Evolutionary conservation across 1,284 basidiomycete species (phyloP).

Genomic region (Leccinum insolens): DNA sequence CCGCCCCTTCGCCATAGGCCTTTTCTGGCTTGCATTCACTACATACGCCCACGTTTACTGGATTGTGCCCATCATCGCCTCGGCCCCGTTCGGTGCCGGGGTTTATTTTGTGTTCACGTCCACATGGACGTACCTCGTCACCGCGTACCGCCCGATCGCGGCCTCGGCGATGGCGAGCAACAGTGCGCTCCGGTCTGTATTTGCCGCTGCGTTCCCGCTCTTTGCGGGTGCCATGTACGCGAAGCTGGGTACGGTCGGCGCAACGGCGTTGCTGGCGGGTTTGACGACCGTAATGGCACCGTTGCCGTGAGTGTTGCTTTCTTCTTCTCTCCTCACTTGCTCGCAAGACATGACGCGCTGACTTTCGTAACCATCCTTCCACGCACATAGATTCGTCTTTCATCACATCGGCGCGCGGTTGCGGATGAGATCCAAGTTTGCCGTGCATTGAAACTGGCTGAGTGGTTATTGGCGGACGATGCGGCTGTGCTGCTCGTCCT

Average conservation of each 20-base stretch:
- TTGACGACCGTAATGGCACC: constrained; percentile 71
- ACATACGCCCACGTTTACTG: constrained; percentile 70
- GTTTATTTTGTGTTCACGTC: not conserved
- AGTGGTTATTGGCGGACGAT: not conserved
- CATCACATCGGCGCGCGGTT: constrained; percentile 38
- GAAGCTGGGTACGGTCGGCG: constrained; percentile 70
- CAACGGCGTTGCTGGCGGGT: constrained; percentile 75
- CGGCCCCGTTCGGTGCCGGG: not conserved
- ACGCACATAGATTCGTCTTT: constrained; percentile 38
- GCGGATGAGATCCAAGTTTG: constrained; percentile 39
- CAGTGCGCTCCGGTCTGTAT: constrained; percentile 63
- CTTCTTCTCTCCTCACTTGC: not conserved
- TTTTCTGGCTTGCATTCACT: constrained; percentile 78
- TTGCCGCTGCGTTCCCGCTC: constrained; percentile 77
- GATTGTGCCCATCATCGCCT: constrained; percentile 35
- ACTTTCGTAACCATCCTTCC: constrained; percentile 9
- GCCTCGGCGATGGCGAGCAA: constrained; percentile 80
- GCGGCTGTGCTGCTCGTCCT: not conserved
- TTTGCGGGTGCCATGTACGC: constrained; percentile 64
- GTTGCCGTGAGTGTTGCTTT: constrained; percentile 55
- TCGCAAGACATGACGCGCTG: not conserved
- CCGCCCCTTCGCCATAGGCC: constrained; percentile 35
- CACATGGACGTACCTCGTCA: constrained; percentile 31
- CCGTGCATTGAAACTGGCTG: constrained; percentile 20
- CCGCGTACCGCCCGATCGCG: constrained; percentile 76